Base-by-base conservation (phyloP, 2,329 filamentous ascomycete species). In the Colletotrichum somersetense region DNA sequence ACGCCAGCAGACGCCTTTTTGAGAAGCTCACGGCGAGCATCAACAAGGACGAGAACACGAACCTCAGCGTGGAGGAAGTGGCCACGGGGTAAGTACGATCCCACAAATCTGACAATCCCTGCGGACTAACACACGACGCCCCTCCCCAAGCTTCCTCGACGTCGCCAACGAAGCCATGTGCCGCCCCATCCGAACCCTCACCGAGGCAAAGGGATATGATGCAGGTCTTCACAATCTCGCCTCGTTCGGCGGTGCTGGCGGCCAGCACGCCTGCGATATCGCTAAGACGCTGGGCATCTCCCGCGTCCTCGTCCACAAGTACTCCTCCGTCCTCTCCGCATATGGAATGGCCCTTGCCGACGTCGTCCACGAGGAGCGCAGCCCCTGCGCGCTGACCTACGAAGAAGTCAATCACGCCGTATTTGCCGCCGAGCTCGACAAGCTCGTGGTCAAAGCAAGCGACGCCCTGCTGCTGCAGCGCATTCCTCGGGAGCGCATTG, bases 21-120 rank as follows among this genome's bases (percentile, higher is more conserved):
- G 74, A 80, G n/a, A 79, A 84, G 26, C 75, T 88, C 53, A 82
- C 85, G 0, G 76, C 78, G 5, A 77, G 79, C 8, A 83, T 87
- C 74, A 87, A 86, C 70, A 65, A 74, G 20, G 80, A 82, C 46
- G 75, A 77, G 23, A 75, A 77, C n/a, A 61, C 74, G 33, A 63
- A 62, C 53, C 71, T 77, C 63, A 75, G 75, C 33, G 62, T 76
- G 8, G 75, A 77, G 70, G 77, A 78, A 20, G 75, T 80, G 53
- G 91, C 92, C 3, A 0, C 90, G 91, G 76, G 92, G 71, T 73
- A 48, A 59, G 67, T 5, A 38, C 10, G 14, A 8, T 16, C 12
- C 3, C 53, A 46, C 4, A 2, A 35, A 35, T 20, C 40, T 12
- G 3, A 12, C 5, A 11, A 3, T 35, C 11, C 7, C 18, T n/a